phyloP scores from a whole-genome alignment of 108 stramenopile species.

The Skeletonema menzelii region DNA sequence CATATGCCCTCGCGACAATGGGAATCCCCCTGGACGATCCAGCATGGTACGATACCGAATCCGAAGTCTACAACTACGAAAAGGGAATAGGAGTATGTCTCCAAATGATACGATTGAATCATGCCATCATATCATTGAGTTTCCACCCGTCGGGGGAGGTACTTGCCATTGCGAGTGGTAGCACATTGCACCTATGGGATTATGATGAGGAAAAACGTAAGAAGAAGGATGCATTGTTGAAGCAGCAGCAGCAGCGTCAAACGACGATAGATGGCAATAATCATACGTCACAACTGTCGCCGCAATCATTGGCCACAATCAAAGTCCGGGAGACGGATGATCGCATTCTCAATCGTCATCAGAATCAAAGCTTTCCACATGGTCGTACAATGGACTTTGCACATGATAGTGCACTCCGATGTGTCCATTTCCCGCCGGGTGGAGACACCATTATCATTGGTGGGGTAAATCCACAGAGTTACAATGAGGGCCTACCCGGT shows the following conservation, averaged over 20 bases:
- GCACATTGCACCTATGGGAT: constrained; percentile 91
- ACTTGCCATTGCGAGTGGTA: constrained; percentile 91
- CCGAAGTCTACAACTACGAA: constrained; percentile 46
- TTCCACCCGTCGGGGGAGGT: constrained; percentile 93
- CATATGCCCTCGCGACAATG: constrained; percentile 10
- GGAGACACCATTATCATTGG: constrained; percentile 86
- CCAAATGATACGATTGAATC: constrained; percentile 81
- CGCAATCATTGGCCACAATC: background rate
- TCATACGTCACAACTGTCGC: background rate
- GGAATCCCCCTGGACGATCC: constrained; percentile 47
- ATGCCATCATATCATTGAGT: constrained; percentile 91
- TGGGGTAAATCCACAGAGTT: constrained; percentile 72
- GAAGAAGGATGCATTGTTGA: constrained; percentile 3
- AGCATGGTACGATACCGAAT: constrained; percentile 43
- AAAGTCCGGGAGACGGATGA: constrained; percentile 19
- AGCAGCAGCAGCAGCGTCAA: background rate
- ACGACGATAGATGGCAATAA: constrained; percentile 1
- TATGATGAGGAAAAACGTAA: constrained; percentile 53
- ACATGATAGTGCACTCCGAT: constrained; percentile 67
- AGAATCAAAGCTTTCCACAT: constrained; percentile 22
- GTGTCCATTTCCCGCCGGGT: constrained; percentile 91
- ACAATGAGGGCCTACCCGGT: constrained; percentile 31
- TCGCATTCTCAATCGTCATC: constrained; percentile 26
- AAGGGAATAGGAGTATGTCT: constrained; percentile 58
- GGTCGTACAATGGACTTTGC: constrained; percentile 35